Base-by-base conservation (phyloP, 2,329 filamentous ascomycete genomes). In the Laburnicola sp. region DNA sequence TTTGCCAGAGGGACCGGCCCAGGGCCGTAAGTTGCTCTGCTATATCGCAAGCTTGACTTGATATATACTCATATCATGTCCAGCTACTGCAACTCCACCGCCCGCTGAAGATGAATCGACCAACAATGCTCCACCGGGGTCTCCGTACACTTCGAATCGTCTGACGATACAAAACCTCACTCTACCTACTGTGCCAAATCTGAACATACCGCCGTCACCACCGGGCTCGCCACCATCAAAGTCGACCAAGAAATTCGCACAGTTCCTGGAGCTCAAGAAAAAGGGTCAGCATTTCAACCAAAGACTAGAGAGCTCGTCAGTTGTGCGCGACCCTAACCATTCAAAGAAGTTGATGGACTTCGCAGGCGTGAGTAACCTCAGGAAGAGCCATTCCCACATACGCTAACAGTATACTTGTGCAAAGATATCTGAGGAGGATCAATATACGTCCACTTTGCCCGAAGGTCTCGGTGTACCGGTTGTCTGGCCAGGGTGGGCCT, bases 261-360 rank as follows among this genome's bases (percentile, higher is more conserved):
- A 85, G 52, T 93, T 94, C 59, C 80, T 93, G 0, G 79, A 83
- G 39, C 79, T 93, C n/a, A 94, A 94, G 75, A 85, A 83, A 64
- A 83, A 86, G 56, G 86, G 86, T 3, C 79, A 86, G 11, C 89
- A 94, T 72, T 93, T 93, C 78, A 92, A 94, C 69, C 78, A 84
- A 61, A 86, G 87, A 54, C 76, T 94, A 6, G 82, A 87, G 31
- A 79, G 80, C 50, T 88, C 86, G 0, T 74, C 82, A 0, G 83
- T 87, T 6, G 75, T 92, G 51, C 82, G 83, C 45, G 93, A 93
- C 65, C 89, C 89, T 2, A 82, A 81, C 36, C 75, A 92, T 46
- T 82, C 85, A 71, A 84, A 87, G 56, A 91, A 89, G 73, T 77
- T 93, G 48, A 79, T 91, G 75, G 79, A 78, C 23, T 92, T 90